A percentile compares a stretch with the other conserved stretches of the same genome.
Conservation (phyloP, 106 monocot species). For the Cymbidium sinense region DNA sequence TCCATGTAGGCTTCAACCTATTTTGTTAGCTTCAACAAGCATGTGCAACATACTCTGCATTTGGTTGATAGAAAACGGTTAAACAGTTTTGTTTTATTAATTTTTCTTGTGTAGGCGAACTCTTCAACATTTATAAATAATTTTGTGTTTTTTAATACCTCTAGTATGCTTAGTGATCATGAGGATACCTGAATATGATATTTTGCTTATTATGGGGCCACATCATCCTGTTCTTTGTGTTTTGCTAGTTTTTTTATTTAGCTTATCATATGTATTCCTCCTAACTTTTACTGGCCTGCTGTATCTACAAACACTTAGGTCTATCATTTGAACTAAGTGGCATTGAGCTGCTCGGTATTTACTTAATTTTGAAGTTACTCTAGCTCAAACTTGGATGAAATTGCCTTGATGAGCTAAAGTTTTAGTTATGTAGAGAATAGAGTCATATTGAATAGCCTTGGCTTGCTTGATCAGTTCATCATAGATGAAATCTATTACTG, state of each 20-base stretch:
- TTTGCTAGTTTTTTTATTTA: not conserved
- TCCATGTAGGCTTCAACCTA: not conserved
- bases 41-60: not conserved
- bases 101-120: not conserved
- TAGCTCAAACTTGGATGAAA: too few species aligned
- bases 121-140: not conserved
- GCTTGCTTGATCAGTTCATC: too few species aligned
- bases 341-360: not conserved
- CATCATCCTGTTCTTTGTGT: not conserved
- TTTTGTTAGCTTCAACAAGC: constrained; percentile 1
- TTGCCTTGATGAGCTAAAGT: too few species aligned
- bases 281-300: not conserved
- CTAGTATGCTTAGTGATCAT: not conserved
- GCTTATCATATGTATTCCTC: not conserved
- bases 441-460: too few species aligned
- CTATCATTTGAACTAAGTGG: not conserved
- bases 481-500: too few species aligned
- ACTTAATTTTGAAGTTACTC: not conserved
- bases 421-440: too few species aligned
- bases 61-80: not conserved
- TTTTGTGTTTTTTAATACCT: not conserved
- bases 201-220: not conserved
- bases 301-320: not conserved
- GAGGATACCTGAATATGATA: not conserved
- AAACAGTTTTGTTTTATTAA: not conserved